Evolutionary conservation across 495 filamentous ascomycete species (phyloP).

Genomic region (Gamarada debralockiae): DNA sequence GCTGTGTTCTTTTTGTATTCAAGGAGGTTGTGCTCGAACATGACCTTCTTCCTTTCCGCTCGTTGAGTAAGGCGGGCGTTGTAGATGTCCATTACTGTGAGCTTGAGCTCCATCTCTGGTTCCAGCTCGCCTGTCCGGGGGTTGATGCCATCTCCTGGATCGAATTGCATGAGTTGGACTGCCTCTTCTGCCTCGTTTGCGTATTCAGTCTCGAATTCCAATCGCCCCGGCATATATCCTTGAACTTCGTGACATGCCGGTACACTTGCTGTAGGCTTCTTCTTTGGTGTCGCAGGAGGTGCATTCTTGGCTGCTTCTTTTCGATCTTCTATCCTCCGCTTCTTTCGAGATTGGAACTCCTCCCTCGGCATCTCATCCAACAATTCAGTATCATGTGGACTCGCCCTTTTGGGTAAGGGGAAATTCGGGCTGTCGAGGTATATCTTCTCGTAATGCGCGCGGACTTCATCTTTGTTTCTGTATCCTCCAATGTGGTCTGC

Average conservation of each 20-base stretch:
- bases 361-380: conserved; percentile 79
- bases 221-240: conserved; percentile 95
- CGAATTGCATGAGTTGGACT: conserved; percentile 97
- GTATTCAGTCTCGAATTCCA: conserved; percentile 98
- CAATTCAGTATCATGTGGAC: conserved; percentile 72
- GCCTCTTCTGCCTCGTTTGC: conserved; percentile 98
- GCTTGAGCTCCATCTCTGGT: conserved; percentile 93
- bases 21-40: conserved; percentile 90
- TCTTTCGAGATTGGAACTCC: conserved; percentile 91
- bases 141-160: conserved; percentile 89
- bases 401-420: conserved; percentile 78
- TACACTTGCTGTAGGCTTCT: conserved; percentile 90
- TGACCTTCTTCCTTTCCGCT: conserved; percentile 92
- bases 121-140: conserved; percentile 77
- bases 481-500: conserved; percentile 97
- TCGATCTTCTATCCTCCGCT: conserved; percentile 86
- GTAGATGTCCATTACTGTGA: conserved; percentile 98
- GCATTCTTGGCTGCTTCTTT: conserved; percentile 85
- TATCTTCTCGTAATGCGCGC: conserved; percentile 85
- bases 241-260: conserved; percentile 96
- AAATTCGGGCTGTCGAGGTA: conserved; percentile 82
- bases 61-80: conserved; percentile 87
- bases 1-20: conserved; percentile 88
- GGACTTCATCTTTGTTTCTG: conserved; percentile 89
- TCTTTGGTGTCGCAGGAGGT: conserved; percentile 80